Conservation (phyloP, 2,329 filamentous ascomycete genomes). For the Colletotrichum camelliae region DNA sequence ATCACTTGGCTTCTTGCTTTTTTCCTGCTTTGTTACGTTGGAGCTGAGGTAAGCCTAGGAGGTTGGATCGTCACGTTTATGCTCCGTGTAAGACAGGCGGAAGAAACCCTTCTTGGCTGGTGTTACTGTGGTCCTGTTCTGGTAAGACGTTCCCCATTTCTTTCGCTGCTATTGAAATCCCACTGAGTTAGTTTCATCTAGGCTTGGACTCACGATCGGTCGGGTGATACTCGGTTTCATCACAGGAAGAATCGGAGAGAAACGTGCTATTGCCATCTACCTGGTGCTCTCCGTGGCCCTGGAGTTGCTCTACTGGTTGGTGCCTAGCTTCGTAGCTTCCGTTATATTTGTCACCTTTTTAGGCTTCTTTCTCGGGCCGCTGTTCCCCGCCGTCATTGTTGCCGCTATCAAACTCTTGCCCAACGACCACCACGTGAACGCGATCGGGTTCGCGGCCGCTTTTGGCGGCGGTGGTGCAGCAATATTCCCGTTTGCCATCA, state of each 20-base stretch:
- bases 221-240: slow-evolving; percentile 77
- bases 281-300: slow-evolving; percentile 68
- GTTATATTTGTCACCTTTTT: slow-evolving; percentile 52
- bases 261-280: slow-evolving; percentile 47
- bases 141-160: slow-evolving; percentile 54
- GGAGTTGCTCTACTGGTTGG: slow-evolving; percentile 80
- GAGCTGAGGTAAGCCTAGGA: slow-evolving; percentile 76
- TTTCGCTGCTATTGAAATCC: slow-evolving; percentile 61
- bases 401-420: slow-evolving; percentile 78
- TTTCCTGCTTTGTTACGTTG: slow-evolving; percentile 81
- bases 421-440: slow-evolving; percentile 74
- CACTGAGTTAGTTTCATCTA: background rate
- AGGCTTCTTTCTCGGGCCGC: slow-evolving; percentile 80
- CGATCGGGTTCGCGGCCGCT: slow-evolving; percentile 81
- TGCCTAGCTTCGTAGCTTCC: slow-evolving; percentile 70
- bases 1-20: slow-evolving; percentile 76
- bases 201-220: slow-evolving; percentile 78
- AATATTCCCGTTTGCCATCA: slow-evolving; percentile 69
- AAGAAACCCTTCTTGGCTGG: slow-evolving; percentile 71
- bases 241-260: slow-evolving; percentile 62
- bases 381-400: slow-evolving; percentile 79
- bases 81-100: slow-evolving; percentile 74
- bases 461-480: slow-evolving; percentile 78
- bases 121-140: slow-evolving; percentile 80
- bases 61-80: slow-evolving; percentile 88